A percentile compares a stretch with the other conserved stretches of the same genome.
Conservation (phyloP, 495 filamentous ascomycete genomes). For the Penicillium ochrochloron region DNA sequence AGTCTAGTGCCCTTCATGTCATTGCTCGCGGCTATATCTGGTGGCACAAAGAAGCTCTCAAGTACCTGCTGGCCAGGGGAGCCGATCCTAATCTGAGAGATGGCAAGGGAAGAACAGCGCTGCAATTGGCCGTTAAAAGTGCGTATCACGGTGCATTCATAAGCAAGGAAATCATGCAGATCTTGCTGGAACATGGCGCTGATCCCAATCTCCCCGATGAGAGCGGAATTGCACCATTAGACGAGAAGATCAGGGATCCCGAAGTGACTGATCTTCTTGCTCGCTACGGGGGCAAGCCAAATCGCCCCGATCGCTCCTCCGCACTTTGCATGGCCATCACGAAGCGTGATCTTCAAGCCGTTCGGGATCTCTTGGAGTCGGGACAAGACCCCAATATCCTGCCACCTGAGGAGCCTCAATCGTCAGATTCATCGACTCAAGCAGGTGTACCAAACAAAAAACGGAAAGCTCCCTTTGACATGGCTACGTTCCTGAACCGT, state of each 20-base stretch:
- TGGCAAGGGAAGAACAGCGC: conserved; percentile 3
- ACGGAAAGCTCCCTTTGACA: neutral
- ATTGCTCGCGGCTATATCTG: conserved; percentile 12
- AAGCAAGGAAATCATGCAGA: conserved; percentile 6
- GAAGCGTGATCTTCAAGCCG: neutral
- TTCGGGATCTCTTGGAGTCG: conserved; percentile 6
- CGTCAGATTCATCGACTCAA: neutral
- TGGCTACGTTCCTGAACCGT: neutral
- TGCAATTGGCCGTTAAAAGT: conserved; percentile 6
- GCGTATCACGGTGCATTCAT: conserved; percentile 1
- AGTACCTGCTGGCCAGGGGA: conserved; percentile 13
- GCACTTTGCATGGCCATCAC: neutral
- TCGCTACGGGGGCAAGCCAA: conserved; percentile 15
- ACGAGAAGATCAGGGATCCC: conserved; percentile 5
- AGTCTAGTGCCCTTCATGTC: conserved; percentile 8
- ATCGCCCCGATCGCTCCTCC: conserved; percentile 7
- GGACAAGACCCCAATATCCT: conserved; percentile 11
- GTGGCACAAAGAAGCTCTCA: conserved; percentile 13
- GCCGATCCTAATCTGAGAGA: conserved; percentile 10
- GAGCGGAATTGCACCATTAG: conserved; percentile 7
- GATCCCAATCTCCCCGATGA: conserved; percentile 11
- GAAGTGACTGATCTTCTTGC: conserved; percentile 24
- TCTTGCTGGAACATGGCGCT: conserved; percentile 11
- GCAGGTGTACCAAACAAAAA: neutral
- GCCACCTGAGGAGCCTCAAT: neutral